Conservation (phyloP, 73 alveolate genomes). For the Paraurostyla sp. region DNA sequence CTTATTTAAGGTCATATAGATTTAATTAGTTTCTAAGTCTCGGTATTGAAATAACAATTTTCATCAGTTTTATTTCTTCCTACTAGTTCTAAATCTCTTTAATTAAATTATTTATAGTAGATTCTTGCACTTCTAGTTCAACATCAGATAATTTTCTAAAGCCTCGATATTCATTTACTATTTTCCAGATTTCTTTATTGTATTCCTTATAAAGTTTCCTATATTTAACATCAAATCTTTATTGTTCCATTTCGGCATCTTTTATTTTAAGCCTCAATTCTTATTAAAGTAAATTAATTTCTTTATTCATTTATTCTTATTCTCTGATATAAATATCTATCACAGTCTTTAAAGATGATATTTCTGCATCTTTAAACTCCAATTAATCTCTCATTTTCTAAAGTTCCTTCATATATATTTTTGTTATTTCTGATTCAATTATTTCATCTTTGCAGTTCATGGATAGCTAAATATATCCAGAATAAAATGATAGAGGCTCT, state of each 20-base stretch:
- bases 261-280: not conserved
- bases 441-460: conserved; percentile 43
- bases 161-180: not conserved
- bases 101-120: not conserved
- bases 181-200: not conserved
- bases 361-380: not conserved
- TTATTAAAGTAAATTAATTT: not conserved
- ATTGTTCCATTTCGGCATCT: conserved; percentile 17
- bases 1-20: not conserved
- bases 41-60: not conserved
- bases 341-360: not conserved
- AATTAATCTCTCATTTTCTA: not conserved
- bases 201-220: not conserved
- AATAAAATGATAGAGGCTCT: not conserved
- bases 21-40: not conserved
- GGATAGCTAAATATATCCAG: conserved; percentile 43
- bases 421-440: not conserved
- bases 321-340: not conserved
- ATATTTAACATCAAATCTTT: not conserved
- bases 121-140: conserved; percentile 1
- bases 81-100: not conserved
- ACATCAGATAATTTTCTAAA: not conserved
- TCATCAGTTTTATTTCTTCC: not conserved
- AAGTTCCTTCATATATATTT: not conserved
- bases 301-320: not conserved